phyloP scores from a whole-genome alignment of 2,329 filamentous ascomycete species.

The Exophiala sideris region DNA sequence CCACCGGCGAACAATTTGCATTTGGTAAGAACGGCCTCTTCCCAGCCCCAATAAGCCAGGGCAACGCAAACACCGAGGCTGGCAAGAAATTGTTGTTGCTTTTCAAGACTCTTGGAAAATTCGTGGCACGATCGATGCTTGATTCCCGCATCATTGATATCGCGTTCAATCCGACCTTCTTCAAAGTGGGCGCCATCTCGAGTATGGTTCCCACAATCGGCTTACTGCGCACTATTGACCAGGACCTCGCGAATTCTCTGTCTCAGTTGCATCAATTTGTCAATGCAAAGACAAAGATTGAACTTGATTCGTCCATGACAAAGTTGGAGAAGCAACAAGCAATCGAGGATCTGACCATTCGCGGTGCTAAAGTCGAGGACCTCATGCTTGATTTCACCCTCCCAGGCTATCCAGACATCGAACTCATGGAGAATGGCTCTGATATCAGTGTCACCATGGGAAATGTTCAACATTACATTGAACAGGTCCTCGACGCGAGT shows the following conservation, averaged over 20 bases:
- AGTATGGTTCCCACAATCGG: slow-evolving; percentile 78
- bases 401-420: slow-evolving; percentile 83
- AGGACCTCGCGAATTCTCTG: slow-evolving; percentile 78
- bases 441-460: slow-evolving; percentile 77
- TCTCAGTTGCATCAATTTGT: slow-evolving; percentile 85
- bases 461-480: slow-evolving; percentile 85
- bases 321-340: slow-evolving; percentile 68
- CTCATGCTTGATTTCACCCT: slow-evolving; percentile 91
- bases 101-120: slow-evolving; percentile 93
- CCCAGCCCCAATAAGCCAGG: slow-evolving; percentile 81
- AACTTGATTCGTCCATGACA: slow-evolving; percentile 65
- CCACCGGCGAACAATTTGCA: slow-evolving; percentile 64
- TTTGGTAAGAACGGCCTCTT: slow-evolving; percentile 83
- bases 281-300: slow-evolving; percentile 75
- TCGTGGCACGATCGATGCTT: slow-evolving; percentile 96
- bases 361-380: slow-evolving; percentile 77
- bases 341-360: slow-evolving; percentile 67
- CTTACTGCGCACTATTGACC: slow-evolving; percentile 84
- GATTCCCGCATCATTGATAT: slow-evolving; percentile 97
- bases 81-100: slow-evolving; percentile 84
- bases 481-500: slow-evolving; percentile 87
- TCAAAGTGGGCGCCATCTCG: slow-evolving; percentile 77
- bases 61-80: slow-evolving; percentile 68
- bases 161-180: slow-evolving; percentile 96
- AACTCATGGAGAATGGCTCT: slow-evolving; percentile 71